phyloP scores from a whole-genome alignment of 257 asterid species.

The Scutellaria baicalensis region DNA sequence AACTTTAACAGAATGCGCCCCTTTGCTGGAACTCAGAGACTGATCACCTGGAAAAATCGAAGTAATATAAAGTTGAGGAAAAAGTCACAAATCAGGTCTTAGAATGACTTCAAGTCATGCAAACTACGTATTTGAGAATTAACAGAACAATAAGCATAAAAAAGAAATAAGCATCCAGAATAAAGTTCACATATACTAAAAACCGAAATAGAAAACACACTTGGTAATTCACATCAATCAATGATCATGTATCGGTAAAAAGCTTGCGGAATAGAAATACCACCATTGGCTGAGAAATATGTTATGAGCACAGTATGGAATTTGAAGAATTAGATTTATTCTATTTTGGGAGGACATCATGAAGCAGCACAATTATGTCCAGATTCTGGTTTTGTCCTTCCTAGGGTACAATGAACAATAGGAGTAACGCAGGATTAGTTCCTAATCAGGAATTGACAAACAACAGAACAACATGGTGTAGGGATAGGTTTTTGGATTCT shows the following conservation, averaged over 20 bases:
- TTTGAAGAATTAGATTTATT: not conserved
- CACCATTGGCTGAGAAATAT: not conserved
- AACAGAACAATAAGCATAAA: conserved; percentile 4
- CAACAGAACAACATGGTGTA: not conserved
- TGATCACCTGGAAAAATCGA: conserved; percentile 38
- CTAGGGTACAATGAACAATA: not conserved
- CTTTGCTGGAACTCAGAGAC: conserved; percentile 37
- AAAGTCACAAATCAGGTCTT: not conserved
- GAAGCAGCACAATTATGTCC: not conserved
- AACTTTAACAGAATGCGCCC: conserved; percentile 48
- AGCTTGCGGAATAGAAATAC: not conserved
- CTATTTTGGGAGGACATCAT: not conserved
- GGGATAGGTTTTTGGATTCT: not conserved
- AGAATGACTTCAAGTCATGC: not conserved
- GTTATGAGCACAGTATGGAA: not conserved
- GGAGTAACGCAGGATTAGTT: conserved; percentile 1
- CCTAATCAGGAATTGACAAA: conserved; percentile 6
- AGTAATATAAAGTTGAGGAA: conserved; percentile 7
- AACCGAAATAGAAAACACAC: not conserved
- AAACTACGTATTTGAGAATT: not conserved
- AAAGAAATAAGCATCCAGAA: not conserved
- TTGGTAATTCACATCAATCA: not conserved
- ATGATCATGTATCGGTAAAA: not conserved
- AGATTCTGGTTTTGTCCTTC: conserved; percentile 5
- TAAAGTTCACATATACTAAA: not conserved